Evolutionary conservation across 306 rosid species (phyloP), one percentile per base, ranked within the genome.

Genomic region (Astragalus membranaceus): DNA sequence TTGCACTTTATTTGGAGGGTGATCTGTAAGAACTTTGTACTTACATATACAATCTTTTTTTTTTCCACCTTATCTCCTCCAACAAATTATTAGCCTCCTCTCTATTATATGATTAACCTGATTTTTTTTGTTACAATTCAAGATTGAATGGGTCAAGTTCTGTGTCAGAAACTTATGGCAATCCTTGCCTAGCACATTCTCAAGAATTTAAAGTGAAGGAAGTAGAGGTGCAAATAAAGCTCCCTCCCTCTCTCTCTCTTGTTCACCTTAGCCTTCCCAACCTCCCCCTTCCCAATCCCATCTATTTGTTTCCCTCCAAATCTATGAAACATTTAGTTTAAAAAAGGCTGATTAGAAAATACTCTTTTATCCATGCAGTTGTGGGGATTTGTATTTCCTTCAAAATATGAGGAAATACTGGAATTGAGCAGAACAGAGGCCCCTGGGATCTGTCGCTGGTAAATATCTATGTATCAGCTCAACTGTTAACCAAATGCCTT

Each of bases 111-210:
- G 54, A 33, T 33, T 26, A 11, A 12, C 73, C 76, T 81, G 55
- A 63, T 29, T 42, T 58, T 11, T 42, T 33, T 10, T 11, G 5
- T 35, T 44, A 10, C 50, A 23, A 65, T 10, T 70, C 61, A 78
- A 92, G 98, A 67, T 83, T 90, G 85, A 88, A 75, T 8, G 98
- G 98, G 39, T 93, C 98, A 56, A 93, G 98, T 59, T 88, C 97
- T 0, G 86, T 81, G 61, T 90, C 97, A 2, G 96, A 90, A 79
- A 93, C 97, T 39, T 93, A 88, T 5, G 94, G 84, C 7, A 93
- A 93, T 82, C 92, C 98, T 51, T 93, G 97, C 75, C 96, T 93
- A 64, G 92, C 98, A 8, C 81, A 88, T 74, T 78, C 97, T 7
- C 80, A 81, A 81, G 97, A 93, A 64, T 93, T 93, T 66, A 86